Evolutionary conservation across 768 basidiomycete genomes (phyloP), one percentile per base, ranked within the genome.

Genomic region (Pholiota molesta): DNA sequence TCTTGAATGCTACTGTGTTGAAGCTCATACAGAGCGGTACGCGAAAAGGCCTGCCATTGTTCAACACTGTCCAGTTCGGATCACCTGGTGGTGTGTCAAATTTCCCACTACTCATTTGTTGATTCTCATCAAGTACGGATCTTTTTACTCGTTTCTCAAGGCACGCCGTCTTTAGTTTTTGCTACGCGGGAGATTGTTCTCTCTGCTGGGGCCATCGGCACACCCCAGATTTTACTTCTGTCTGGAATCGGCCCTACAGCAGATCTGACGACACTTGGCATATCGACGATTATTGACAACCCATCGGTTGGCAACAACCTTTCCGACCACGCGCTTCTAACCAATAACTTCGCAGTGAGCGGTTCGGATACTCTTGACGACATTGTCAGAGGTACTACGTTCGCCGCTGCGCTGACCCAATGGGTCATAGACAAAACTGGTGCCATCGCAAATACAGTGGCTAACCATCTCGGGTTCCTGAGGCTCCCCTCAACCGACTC

Each of bases 271-370:
- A 55, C 68, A 0, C 68, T 80, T 13, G 78, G 75, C 0, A 80
- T 84, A 61, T 55, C 52, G 11, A 65, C 73, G 17, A 58, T 79
- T 58, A 67, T 80, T 11, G 64, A 79, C 47, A 69, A 76, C 45
- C 73, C 73, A 5, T 73, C 72, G 9, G 79, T 82, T 23, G 81
- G 81, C 2, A 73, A 76, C 67, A 83, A 83, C 66, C 70, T 84
- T 13, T 78, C 77, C 53, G 81, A 81, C 63, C 78, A 80, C 47
- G 53, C 67, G 13, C 53, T 68, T 37, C 55, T 68, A 10, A 52
- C 68, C n/a, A 67, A 58, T 47, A 55, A 65, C 21, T 75, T 63
- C 19, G 37, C 23, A 39, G 69, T 71, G 28, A 71, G 65, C 59
- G 62, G 54, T 14, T 68, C 23, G 26, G 47, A 26, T 49, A 23